Conservation (phyloP, 1,284 basidiomycete genomes). For the Cutaneotrichosporon sp. region DNA sequence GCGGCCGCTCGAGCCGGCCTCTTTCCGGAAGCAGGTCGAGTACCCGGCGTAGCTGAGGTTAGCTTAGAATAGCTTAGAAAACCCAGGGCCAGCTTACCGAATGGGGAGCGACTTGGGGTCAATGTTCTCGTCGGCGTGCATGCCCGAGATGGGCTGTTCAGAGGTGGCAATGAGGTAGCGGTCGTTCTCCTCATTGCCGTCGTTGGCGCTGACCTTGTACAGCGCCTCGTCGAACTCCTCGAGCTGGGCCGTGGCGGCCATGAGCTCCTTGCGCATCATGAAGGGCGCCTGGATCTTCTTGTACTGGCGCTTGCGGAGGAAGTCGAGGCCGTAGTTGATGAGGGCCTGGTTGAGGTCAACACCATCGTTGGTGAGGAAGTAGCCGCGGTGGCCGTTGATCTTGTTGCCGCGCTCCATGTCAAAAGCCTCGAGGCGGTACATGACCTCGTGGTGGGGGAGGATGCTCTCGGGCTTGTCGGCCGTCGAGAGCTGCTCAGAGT, state of each 20-base stretch:
- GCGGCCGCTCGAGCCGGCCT: constrained; percentile 93
- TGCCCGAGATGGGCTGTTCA: constrained; percentile 96
- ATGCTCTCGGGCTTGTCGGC: constrained; percentile 68
- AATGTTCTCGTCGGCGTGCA: constrained; percentile 96
- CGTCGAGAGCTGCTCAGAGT: constrained; percentile 53
- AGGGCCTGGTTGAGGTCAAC: constrained; percentile 97
- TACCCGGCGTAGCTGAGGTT: constrained; percentile 61
- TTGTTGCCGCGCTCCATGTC: constrained; percentile 95
- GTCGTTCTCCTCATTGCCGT: constrained; percentile 78
- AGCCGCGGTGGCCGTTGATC: constrained; percentile 92
- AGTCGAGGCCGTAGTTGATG: constrained; percentile 93
- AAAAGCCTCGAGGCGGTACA: constrained; percentile 89
- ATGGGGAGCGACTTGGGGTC: constrained; percentile 90
- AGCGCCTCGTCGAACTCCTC: constrained; percentile 98
- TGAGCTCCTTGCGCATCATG: constrained; percentile 97
- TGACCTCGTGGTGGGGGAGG: constrained; percentile 94
- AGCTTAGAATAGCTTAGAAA: not conserved
- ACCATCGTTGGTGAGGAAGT: constrained; percentile 93
- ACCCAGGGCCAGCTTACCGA: constrained; percentile 71
- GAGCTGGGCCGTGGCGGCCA: constrained; percentile 96
- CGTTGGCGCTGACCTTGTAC: constrained; percentile 75
- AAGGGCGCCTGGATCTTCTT: constrained; percentile 97
- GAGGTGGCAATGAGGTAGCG: constrained; percentile 99
- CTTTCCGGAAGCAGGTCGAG: constrained; percentile 98
- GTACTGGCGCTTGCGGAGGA: constrained; percentile 77